Base-by-base conservation (phyloP, 2,329 filamentous ascomycete species). In the Orbilia blumenaviensis region DNA sequence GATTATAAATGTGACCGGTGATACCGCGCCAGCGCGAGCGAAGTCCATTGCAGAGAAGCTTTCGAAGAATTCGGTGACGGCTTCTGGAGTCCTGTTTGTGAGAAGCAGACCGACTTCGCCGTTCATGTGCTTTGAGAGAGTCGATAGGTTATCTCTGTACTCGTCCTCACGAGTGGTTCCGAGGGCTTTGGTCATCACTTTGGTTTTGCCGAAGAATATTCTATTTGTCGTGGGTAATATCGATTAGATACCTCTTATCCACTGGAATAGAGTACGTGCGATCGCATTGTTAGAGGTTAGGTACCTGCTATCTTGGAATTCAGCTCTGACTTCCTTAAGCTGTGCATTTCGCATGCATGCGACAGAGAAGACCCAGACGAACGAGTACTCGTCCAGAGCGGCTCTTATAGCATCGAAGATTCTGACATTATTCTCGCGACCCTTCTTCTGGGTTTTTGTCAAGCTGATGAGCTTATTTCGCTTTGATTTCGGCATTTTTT, bases 311-410 rank as follows among this genome's bases (percentile, higher is more conserved):
- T 97, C 93, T 58, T 87, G 87, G 80, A 97, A 90, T 81, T 97
- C 91, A 79, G 89, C 88, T 80, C 94, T 90, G 80, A 98, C 92
- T 81, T 93, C 89, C 86, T 97, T 97, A 81, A 98, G 86, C 84
- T 97, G 94, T 80, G 90, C 96, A 86, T 99, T 99, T 83, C 95
- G 93, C 93, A 97, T 97, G 86, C 98, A 97, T 82, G 96, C 92
- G 80, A 99, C 90, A 81, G 88, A 88, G 83, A 99, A 96, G 82
- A 97, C 92, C 85, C 96, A 96, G 85, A 94, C 91, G 86, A 94
- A 89, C 84, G 93, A 89, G 87, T 94, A 97, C 81, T 92, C 86
- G 82, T 93, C 91, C 76, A 96, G 87, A 81, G 90, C 90, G 83
- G 94, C 90, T 83, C 93, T 93, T 79, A 99, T 91, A 83, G 92